Conservation (phyloP, 2,329 filamentous ascomycete species). For the Monilinia aucupariae region DNA sequence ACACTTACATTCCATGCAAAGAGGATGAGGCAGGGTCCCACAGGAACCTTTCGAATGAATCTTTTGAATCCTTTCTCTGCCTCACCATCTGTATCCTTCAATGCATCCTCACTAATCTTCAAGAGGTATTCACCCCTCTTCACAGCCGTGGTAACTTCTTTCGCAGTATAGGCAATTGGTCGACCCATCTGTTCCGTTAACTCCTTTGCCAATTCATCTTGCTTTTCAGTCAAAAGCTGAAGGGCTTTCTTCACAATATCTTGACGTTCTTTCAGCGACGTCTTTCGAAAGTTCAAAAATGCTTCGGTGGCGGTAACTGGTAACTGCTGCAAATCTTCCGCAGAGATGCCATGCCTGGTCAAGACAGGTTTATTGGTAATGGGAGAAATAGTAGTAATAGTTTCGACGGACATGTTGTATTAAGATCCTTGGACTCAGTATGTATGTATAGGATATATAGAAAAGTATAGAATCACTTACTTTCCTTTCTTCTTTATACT, state of each 20-base stretch:
- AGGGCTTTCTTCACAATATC: slow-evolving; percentile 76
- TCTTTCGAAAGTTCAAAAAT: slow-evolving; percentile 72
- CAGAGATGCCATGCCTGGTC: slow-evolving; percentile 68
- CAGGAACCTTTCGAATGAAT: slow-evolving; percentile 81
- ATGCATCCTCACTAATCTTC: slow-evolving; percentile 71
- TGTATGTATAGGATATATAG: background rate
- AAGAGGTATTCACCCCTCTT: slow-evolving; percentile 81
- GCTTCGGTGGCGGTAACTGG: slow-evolving; percentile 66
- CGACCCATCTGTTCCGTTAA: slow-evolving; percentile 93
- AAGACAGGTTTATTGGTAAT: slow-evolving; percentile 80
- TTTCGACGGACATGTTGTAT: slow-evolving; percentile 55
- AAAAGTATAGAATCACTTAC: background rate
- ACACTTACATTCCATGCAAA: slow-evolving; percentile 90
- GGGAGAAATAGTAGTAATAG: slow-evolving; percentile 77
- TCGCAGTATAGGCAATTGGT: slow-evolving; percentile 79
- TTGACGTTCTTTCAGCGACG: slow-evolving; percentile 68
- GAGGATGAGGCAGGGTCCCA: slow-evolving; percentile 81
- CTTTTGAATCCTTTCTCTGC: slow-evolving; percentile 82
- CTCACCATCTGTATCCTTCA: slow-evolving; percentile 78
- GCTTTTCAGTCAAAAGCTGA: slow-evolving; percentile 59
- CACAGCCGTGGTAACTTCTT: slow-evolving; percentile 79
- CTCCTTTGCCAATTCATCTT: slow-evolving; percentile 77
- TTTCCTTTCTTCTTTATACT: too few relatives aligned
- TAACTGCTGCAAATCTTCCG: slow-evolving; percentile 64
- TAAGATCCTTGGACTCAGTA: background rate